Percentiles rank a stretch among this genome's conserved stretches.
Evolutionary conservation across 305 asterid genomes (phyloP).

Genomic region (Fraxinus platypoda): DNA sequence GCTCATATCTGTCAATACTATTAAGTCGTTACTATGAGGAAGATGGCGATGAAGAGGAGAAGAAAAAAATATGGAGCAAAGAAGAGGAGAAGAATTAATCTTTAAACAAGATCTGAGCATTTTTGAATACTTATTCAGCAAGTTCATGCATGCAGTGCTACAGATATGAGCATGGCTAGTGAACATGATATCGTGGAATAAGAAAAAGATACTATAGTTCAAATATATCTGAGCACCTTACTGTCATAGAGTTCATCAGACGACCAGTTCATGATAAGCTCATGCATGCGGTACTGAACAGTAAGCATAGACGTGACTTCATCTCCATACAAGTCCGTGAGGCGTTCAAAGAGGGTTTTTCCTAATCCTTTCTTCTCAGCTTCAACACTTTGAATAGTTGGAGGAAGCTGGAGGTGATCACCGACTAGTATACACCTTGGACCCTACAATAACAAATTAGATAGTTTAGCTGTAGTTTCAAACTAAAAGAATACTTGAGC

Average conservation of each 20-base stretch:
- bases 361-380: conserved; percentile 95
- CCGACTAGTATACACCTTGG: conserved; percentile 90
- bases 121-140: neutral
- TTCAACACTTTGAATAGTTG: conserved; percentile 96
- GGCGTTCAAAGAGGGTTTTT: conserved; percentile 92
- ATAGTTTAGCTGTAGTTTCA: conserved; percentile 12
- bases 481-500: neutral
- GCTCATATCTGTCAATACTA: conserved; percentile 1
- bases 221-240: conserved; percentile 53
- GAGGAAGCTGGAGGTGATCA: conserved; percentile 98
- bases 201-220: neutral
- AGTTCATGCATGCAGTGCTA: neutral
- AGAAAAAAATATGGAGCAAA: neutral
- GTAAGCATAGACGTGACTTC: conserved; percentile 89
- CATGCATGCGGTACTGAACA: conserved; percentile 98
- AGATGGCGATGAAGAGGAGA: neutral
- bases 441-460: conserved; percentile 49
- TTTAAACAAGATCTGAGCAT: neutral
- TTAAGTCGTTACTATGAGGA: neutral
- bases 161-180: neutral
- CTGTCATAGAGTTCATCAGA: conserved; percentile 80
- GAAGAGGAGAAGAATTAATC: neutral
- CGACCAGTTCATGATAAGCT: conserved; percentile 94
- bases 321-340: conserved; percentile 80
- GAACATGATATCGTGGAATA: neutral